A percentile compares a stretch with the other conserved stretches of the same genome.
Conservation (phyloP, 78 protist genomes). For the Reticulomyxa filosa region DNA sequence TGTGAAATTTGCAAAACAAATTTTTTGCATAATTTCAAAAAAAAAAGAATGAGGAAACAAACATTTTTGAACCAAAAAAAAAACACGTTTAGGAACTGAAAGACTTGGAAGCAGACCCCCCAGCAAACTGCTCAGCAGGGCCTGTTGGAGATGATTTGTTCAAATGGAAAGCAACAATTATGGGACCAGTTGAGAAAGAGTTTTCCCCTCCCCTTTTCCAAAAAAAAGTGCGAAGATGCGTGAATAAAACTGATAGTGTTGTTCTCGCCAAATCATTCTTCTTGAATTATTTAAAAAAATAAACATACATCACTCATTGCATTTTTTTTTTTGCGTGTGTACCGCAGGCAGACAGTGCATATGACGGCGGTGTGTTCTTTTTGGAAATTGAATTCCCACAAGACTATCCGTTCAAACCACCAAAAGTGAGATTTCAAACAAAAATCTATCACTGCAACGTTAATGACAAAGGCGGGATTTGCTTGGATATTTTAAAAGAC, state of each 20-base stretch:
- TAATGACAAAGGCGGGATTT: conserved; percentile 42
- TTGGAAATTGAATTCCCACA: conserved; percentile 32
- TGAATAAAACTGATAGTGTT: too few species aligned
- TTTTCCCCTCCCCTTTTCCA: too few species aligned
- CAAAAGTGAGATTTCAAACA: conserved; percentile 43
- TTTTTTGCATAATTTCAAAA: too few species aligned
- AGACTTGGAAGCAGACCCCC: conserved; percentile 75
- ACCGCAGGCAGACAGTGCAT: too few species aligned
- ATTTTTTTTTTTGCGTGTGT: too few species aligned
- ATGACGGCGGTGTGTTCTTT: conserved; percentile 52
- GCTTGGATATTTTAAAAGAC: conserved; percentile 66
- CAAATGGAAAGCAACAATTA: conserved; percentile 80
- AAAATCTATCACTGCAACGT: conserved; percentile 75
- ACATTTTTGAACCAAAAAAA: too few species aligned
- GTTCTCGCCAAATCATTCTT: too few species aligned
- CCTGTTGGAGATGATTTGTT: conserved; percentile 68
- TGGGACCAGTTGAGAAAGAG: conserved; percentile 43
- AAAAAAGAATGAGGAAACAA: too few species aligned
- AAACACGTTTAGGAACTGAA: conserved; percentile 76
- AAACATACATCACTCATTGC: too few species aligned
- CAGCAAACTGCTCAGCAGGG: conserved; percentile 75
- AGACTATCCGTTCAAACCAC: conserved; percentile 64
- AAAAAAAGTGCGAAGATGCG: too few species aligned
- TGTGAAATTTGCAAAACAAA: too few species aligned
- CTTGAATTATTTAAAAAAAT: too few species aligned